These are phyloP conservation scores for Phytopythium kandeliae DNA, from an alignment of 352 stramenopile species.

Conservation along the genomic window DNA sequence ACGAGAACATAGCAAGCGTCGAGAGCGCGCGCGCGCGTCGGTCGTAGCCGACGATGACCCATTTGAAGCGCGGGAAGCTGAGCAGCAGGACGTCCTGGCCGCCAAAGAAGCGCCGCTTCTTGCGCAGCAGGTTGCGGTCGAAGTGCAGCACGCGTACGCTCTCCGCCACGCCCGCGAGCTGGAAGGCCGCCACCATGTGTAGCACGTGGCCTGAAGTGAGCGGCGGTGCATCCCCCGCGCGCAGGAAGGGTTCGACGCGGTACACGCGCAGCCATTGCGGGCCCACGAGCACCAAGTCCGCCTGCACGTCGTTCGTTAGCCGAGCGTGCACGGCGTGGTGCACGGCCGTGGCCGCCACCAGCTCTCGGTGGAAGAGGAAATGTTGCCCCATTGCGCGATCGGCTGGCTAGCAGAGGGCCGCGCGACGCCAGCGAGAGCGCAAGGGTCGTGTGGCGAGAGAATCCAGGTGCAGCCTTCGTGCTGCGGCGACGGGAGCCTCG, in stretches of 20 bases:
- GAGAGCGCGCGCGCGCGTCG: slow-evolving; percentile 32
- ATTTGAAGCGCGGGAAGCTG: slow-evolving; percentile 71
- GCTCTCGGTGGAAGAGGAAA: slow-evolving; percentile 79
- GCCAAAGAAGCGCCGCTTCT: slow-evolving; percentile 65
- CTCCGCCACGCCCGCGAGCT: slow-evolving; percentile 62
- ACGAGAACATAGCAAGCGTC: slow-evolving; percentile 79
- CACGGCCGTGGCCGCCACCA: slow-evolving; percentile 73
- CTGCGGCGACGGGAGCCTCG: too few relatives aligned
- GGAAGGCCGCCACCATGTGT: slow-evolving; percentile 64
- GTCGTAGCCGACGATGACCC: slow-evolving; percentile 79
- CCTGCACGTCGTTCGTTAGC: slow-evolving; percentile 61
- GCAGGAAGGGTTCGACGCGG: slow-evolving; percentile 59
- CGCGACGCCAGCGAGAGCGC: too few relatives aligned
- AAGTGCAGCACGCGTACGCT: slow-evolving; percentile 70
- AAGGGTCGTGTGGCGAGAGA: too few relatives aligned
- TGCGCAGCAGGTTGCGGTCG: slow-evolving; percentile 51
- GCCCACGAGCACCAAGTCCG: slow-evolving; percentile 67
- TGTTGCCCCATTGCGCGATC: slow-evolving; percentile 60
- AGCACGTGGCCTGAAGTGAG: slow-evolving; percentile 56
- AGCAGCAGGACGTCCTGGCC: slow-evolving; percentile 75
- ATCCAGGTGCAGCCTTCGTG: too few relatives aligned
- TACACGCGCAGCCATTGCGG: slow-evolving; percentile 78
- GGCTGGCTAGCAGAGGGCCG: too few relatives aligned
- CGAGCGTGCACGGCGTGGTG: slow-evolving; percentile 62
- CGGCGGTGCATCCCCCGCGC: neutral